Evolutionary conservation across 192 early-diverging fungal genomes (phyloP), one percentile per base, ranked within the genome.

Genomic region (Linderina pennispora): DNA sequence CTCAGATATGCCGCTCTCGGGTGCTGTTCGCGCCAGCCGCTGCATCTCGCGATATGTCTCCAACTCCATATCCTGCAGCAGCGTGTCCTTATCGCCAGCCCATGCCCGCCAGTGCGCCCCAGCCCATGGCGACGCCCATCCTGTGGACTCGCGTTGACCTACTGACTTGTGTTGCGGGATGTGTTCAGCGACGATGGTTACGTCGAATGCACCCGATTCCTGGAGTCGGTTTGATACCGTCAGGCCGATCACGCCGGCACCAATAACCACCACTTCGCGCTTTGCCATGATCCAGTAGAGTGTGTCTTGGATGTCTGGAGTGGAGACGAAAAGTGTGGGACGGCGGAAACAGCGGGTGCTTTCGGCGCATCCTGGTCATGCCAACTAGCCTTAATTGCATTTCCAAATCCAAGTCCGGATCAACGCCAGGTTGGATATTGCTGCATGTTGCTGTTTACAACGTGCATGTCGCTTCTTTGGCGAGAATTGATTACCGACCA

Each of bases 211-310:
- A 35, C 77, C 66, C 3, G 36, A 39, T 53, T 67, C 59, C 45
- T 78, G 77, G 17, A 86, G 63, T 4, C 83, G 36, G 1, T 88
- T 43, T 5, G 82, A 87, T 0, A 79, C 80, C 4, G 86, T 87
- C 9, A 90, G 73, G 6, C 87, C 88, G 15, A 76, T 50, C 1
- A 90, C 89, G 45, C 88, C 88, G 4, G 82, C 79, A 10, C 89
- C 89, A 45, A 91, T 49, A 7, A 91, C 82, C 5, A 63, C 55
- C 17, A 72, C 58, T n/a, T n/a, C n/a, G n/a, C n/a, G n/a, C n/a
- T n/a, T n/a, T n/a, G n/a, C n/a, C n/a, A n/a, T n/a, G n/a, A n/a
- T n/a, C n/a, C n/a, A n/a, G n/a, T n/a, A n/a, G n/a, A n/a, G n/a
- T n/a, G n/a, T n/a, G n/a, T n/a, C n/a, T n/a, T n/a, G n/a, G n/a